Conservation (phyloP, 768 basidiomycete species). For the Lyophyllum semitale region DNA sequence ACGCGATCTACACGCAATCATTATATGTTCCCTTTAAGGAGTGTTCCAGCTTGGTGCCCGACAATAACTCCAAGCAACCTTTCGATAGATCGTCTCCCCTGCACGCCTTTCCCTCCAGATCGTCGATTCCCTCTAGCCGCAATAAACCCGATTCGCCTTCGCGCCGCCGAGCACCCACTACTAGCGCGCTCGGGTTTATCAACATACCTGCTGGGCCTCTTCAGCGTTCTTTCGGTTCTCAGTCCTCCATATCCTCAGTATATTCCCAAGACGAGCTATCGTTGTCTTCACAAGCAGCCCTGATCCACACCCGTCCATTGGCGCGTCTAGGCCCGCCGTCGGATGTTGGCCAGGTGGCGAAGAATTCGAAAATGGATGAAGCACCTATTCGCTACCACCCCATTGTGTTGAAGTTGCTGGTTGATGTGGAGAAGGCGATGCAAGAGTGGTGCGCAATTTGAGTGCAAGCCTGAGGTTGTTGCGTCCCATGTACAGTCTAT, state of each 20-base stretch:
- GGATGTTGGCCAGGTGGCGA: conserved; percentile 4
- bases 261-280: conserved; percentile 21
- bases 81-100: not conserved
- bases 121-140: conserved; percentile 2
- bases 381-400: conserved; percentile 23
- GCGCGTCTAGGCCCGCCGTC: conserved; percentile 10
- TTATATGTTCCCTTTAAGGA: conserved; percentile 27
- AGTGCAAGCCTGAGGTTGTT: not conserved
- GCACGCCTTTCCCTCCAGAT: conserved; percentile 3
- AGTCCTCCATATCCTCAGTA: conserved; percentile 21
- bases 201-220: conserved; percentile 10
- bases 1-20: conserved; percentile 38
- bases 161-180: not conserved
- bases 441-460: conserved; percentile 27
- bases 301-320: not conserved
- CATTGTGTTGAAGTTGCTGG: conserved; percentile 32
- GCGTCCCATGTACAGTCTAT: conserved; percentile 6
- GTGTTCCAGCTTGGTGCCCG: not conserved
- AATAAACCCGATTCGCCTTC: not conserved
- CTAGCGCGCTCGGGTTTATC: conserved; percentile 7
- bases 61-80: not conserved
- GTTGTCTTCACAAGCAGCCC: not conserved
- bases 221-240: conserved; percentile 5
- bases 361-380: not conserved
- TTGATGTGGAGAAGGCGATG: conserved; percentile 34